Base-by-base conservation (phyloP, 768 basidiomycete genomes). In the Pleurotus sapidus region DNA sequence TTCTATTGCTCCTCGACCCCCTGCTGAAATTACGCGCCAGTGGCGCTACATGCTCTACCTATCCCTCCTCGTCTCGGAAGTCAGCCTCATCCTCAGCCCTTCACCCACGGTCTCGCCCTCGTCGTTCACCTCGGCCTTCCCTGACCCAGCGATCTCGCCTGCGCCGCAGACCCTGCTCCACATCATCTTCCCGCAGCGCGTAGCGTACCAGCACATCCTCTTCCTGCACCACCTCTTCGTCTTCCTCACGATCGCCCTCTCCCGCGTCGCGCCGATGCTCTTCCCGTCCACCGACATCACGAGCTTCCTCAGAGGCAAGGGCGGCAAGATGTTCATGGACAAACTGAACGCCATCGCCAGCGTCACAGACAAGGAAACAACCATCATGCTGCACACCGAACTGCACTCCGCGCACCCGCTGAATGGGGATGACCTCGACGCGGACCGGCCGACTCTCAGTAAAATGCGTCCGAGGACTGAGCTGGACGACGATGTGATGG, bases 1-100 rank as follows among this genome's bases (percentile, higher is more conserved):
- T 74, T 34, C 20, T 20, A 20, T 39, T 53, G 15, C 3, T 56
- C 46, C 42, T 17, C 56, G n/a, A 50, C 49, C 24, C 54, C 48
- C 43, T n/a, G 51, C 43, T 63, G 11, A 60, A 51, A 34, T 47
- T 6, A 50, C 8, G 34, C 18, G 58, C 49, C 63, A 92, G 91
- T 94, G 92, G 92, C 84, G 91, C 14, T 91, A 88, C 68, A 70
- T 87, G 53, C 72, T 91, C n/a, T 89, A 87, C 63, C 70, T 80
- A n/a, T 72, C 78, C 25, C 70, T 86, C 53, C 78, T 87, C 47
- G 78, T 80, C 4, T 77, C 79, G 11, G 91, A 93, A 67, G 72
- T 92, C 53, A 74, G 77, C 20, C 80, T 91, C 56, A 75, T 91
- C 46, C 75, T 93, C 51, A 75, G 82, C 0, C 84, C 87, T 0